Evolutionary conservation across 345 rosid species (phyloP), one percentile per base, ranked within the genome.

Genomic region (Hibiscus trionum): DNA sequence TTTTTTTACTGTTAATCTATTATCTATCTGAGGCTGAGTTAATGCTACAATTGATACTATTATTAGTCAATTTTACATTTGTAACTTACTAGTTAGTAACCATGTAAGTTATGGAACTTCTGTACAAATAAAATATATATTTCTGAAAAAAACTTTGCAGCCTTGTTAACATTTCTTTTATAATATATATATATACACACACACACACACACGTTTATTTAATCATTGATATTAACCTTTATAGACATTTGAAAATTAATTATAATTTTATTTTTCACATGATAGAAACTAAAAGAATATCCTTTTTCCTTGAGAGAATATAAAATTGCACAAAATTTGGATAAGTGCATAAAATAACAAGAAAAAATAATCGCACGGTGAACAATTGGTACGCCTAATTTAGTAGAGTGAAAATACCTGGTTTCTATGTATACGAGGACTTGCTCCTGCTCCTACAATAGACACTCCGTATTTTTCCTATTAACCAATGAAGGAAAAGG

Each of bases 381-480:
- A 17, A 31, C 24, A 16, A 61, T 16, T 31, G 8, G 21, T 17
- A 33, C 6, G 2, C 66, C 24, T 33, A 61, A n/a, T 29, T 8
- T 5, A 55, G 59, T 8, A 19, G 59, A 55, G 24, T 19, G 27
- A 55, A 55, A 55, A 19, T 83, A 93, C 99, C 96, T 96, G 96
- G 79, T 81, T 79, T 84, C 94, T 88, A 81, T 91, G 89, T 66
- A 80, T 65, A 73, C 80, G 87, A 47, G 86, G 87, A 80, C 82
- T 87, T 73, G 84, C 77, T 76, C 85, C 89, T 76, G 75, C 78
- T 69, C 78, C 88, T 11, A 75, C 79, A 58, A 72, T 76, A 49
- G 76, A 77, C 64, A 88, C 80, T 68, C 91, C 89, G 82, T 85
- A 88, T 47, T 86, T 89, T 29, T 86, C 91, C 99, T 96, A 88